These are phyloP conservation scores for Colletotrichum karsti DNA, from an alignment of 2,329 filamentous ascomycete species.

Conservation along the genomic window DNA sequence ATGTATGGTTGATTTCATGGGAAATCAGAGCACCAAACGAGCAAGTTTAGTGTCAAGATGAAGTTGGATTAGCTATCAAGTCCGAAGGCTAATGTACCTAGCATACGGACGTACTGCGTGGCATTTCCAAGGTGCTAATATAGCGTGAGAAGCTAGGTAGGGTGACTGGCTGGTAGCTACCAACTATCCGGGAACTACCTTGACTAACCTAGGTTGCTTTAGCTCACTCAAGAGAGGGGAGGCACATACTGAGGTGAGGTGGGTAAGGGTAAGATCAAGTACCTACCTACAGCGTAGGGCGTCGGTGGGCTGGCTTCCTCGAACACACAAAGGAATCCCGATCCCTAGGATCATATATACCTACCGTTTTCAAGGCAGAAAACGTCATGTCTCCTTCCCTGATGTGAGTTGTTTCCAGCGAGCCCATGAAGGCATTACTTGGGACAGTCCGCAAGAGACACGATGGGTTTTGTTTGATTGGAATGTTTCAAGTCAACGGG, in stretches of 20 bases:
- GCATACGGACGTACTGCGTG: conserved; percentile 21
- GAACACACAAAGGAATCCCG: neutral
- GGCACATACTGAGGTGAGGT: neutral
- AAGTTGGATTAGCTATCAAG: neutral
- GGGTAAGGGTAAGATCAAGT: neutral
- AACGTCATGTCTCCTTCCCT: no score
- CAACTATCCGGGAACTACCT: neutral
- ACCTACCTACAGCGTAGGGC: no score
- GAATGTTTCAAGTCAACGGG: no score
- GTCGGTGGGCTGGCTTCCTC: no score
- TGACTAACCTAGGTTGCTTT: neutral
- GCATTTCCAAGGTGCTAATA: neutral
- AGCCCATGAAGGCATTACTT: no score
- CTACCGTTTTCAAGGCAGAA: no score
- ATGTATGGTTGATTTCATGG: neutral
- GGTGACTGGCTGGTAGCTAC: neutral
- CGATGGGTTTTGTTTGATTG: no score
- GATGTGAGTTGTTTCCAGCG: no score
- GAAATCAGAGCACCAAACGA: neutral
- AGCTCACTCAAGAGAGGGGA: neutral
- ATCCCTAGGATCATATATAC: no score
- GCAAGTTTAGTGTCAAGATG: neutral
- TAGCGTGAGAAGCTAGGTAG: conserved; percentile 1
- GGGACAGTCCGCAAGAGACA: no score
- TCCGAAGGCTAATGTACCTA: neutral